Base-by-base conservation (phyloP, 2,329 filamentous ascomycete genomes). In the Neophaeococcomyces mojaviensis region DNA sequence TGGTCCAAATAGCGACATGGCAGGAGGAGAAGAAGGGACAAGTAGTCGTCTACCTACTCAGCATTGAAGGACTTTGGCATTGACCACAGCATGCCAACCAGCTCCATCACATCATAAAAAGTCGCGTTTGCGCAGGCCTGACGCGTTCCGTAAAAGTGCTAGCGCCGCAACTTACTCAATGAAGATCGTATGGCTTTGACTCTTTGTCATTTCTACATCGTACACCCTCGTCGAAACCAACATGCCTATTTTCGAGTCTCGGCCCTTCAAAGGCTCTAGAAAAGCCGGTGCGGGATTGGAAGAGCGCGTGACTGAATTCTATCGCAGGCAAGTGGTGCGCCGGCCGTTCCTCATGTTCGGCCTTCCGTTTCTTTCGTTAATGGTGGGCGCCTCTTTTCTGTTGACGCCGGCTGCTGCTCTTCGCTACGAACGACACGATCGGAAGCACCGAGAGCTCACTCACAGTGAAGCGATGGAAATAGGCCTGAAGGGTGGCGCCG, bases 331-430 rank as follows among this genome's bases (percentile, higher is more conserved):
- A 49, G 79, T 98, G 56, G 74, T 79, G 48, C 82, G 77, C 60
- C 88, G 86, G 58, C 94, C 92, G 1, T 98, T 98, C 65, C 71
- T 88, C 22, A 79, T 95, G 52, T 98, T 98, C 63, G 94, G 94
- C 2, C 75, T 98, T 3, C 94, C 92, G 1, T 98, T 98, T 66
- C 78, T 98, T 55, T 71, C 79, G 47, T 82, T 94, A 48, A 95
- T 98, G 61, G 79, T 98, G 20, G 87, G 84, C 1, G 90, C 88
- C 1, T 94, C 87, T 2, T 98, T 98, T 66, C 85, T 94, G 58
- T 77, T 98, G 39, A 97, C 92, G 0, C 92, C 90, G 1, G 92
- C 90, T 4, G 90, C 94, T 18, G 92, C 94, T 12, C 73, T 98
- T 39, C 79, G 94, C 48, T 98, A 97, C 68, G 92, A 98, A 69